These are phyloP conservation scores for Lathyrus sativus DNA, from an alignment of 306 rosid genomes.

Conservation along the genomic window DNA sequence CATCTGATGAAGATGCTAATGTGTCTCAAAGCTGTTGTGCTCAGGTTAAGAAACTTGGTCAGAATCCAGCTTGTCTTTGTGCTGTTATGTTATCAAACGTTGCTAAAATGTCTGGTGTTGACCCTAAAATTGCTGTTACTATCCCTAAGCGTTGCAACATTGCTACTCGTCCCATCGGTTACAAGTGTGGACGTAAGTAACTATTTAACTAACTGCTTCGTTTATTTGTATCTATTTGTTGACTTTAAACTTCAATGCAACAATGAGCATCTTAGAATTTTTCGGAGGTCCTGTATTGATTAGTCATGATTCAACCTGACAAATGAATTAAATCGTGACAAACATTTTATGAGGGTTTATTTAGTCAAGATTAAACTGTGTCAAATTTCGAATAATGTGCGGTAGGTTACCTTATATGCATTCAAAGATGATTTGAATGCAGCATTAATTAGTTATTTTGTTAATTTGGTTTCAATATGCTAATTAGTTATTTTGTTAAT, in stretches of 20 bases:
- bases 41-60: conserved; percentile 50
- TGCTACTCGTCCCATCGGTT: conserved; percentile 62
- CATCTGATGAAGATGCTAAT: conserved; percentile 52
- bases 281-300: too few relatives aligned
- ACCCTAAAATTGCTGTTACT: conserved; percentile 54
- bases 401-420: too few relatives aligned
- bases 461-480: too few relatives aligned
- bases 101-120: conserved; percentile 49
- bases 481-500: not conserved
- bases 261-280: too few relatives aligned
- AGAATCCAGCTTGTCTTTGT: conserved; percentile 59
- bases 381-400: too few relatives aligned
- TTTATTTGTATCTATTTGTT: not conserved
- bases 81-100: conserved; percentile 60
- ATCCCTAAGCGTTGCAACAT: conserved; percentile 74
- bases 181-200: conserved; percentile 65
- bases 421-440: too few relatives aligned
- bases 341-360: too few relatives aligned
- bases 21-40: conserved; percentile 55
- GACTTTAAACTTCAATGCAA: not conserved
- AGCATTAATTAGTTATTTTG: too few relatives aligned
- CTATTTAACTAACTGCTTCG: not conserved
- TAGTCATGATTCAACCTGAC: too few relatives aligned
- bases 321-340: too few relatives aligned
- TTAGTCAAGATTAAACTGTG: too few relatives aligned